Conservation (phyloP, 73 alveolate genomes). For the Paramecium caudatum region DNA sequence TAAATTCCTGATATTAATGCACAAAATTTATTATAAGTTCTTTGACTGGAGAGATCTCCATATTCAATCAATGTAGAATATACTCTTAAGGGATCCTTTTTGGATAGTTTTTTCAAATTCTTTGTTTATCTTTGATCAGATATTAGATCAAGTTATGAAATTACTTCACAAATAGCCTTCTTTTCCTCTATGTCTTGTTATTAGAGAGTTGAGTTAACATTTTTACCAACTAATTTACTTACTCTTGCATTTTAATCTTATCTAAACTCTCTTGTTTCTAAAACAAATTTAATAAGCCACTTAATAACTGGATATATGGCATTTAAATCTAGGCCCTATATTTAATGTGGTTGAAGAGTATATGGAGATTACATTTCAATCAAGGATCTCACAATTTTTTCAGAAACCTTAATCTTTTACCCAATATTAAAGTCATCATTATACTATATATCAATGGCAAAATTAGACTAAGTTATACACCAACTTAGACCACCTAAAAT, state of each 20-base stretch:
- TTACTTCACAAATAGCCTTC: constrained; percentile 68
- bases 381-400: constrained; percentile 90
- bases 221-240: constrained; percentile 76
- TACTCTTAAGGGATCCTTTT: constrained; percentile 88
- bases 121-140: constrained; percentile 85
- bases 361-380: constrained; percentile 94
- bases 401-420: constrained; percentile 94
- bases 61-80: constrained; percentile 90
- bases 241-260: constrained; percentile 87
- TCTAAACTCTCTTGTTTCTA: constrained; percentile 95
- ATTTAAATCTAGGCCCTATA: constrained; percentile 94
- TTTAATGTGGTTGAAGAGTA: constrained; percentile 90
- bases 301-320: constrained; percentile 90
- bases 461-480: constrained; percentile 93
- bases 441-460: constrained; percentile 95
- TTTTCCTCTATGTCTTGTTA: constrained; percentile 70
- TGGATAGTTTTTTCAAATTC: constrained; percentile 76
- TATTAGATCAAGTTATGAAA: constrained; percentile 75
- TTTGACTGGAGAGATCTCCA: constrained; percentile 87
- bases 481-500: constrained; percentile 97
- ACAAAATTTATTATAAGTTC: constrained; percentile 77
- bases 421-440: constrained; percentile 96
- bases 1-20: constrained; percentile 72
- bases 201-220: constrained; percentile 62
- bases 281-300: constrained; percentile 95